These are phyloP conservation scores for Xylaria grammica DNA, from an alignment of 495 filamentous ascomycete species.

Conservation along the genomic window DNA sequence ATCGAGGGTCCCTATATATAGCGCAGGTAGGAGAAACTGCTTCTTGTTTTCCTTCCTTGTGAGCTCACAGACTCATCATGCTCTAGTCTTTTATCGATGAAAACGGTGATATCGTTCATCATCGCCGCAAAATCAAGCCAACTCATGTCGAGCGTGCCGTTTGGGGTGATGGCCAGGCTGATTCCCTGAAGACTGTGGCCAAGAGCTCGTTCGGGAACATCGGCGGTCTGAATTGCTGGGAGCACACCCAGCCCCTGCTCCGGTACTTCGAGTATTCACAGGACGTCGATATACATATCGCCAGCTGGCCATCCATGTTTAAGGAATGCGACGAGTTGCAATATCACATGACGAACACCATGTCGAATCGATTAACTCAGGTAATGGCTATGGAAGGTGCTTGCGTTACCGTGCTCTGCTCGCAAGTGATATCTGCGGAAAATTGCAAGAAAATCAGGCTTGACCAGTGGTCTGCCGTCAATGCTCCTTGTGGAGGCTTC, in stretches of 20 bases:
- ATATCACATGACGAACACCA: conserved; percentile 39
- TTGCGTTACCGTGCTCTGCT: conserved; percentile 56
- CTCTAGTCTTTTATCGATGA: conserved; percentile 56
- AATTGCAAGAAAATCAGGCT: conserved; percentile 51
- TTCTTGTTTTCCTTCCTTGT: conserved; percentile 33
- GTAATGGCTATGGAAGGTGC: conserved; percentile 30
- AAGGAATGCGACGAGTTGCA: conserved; percentile 25
- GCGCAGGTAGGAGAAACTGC: conserved; percentile 39
- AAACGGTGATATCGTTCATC: conserved; percentile 50
- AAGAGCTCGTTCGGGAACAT: conserved; percentile 50
- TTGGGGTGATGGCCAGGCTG: conserved; percentile 58
- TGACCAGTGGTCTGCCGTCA: conserved; percentile 50
- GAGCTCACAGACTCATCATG: conserved; percentile 55
- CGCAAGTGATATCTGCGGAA: conserved; percentile 54
- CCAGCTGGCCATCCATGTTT: conserved; percentile 58
- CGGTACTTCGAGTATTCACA: conserved; percentile 61
- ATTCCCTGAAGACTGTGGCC: conserved; percentile 47
- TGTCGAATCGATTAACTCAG: conserved; percentile 46
- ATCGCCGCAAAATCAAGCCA: conserved; percentile 62
- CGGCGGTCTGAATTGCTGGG: conserved; percentile 60
- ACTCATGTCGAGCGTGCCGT: conserved; percentile 68
- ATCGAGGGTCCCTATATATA: conserved; percentile 5
- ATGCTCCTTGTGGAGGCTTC: conserved; percentile 45
- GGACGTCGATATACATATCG: conserved; percentile 61
- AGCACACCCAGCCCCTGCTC: conserved; percentile 64